Conservation (phyloP, 1,284 basidiomycete genomes). For the Ustilago xerochloae region DNA sequence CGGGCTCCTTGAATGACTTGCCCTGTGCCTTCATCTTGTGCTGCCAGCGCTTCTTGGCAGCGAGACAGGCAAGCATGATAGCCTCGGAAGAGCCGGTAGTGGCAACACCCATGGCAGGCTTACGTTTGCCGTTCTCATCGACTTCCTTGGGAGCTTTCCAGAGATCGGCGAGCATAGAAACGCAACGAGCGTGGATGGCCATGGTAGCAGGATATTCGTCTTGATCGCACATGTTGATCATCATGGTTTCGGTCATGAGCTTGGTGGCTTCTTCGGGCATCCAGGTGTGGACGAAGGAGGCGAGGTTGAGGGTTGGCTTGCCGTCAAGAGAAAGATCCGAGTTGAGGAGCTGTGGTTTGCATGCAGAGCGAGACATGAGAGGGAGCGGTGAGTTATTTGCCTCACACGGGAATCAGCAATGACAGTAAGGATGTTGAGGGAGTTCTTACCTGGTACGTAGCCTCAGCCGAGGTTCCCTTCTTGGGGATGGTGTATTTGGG, state of each 20-base stretch:
- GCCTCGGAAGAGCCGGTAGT: constrained; percentile 93
- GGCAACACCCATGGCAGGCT: constrained; percentile 74
- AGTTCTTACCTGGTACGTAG: constrained; percentile 63
- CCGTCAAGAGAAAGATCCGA: constrained; percentile 78
- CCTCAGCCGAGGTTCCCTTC: constrained; percentile 68
- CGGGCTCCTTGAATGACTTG: constrained; percentile 62
- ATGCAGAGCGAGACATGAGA: background rate
- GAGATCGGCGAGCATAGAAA: constrained; percentile 87
- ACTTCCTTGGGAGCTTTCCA: constrained; percentile 78
- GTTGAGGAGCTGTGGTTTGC: constrained; percentile 80
- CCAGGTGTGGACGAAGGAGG: constrained; percentile 73
- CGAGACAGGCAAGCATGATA: constrained; percentile 88
- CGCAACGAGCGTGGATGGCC: constrained; percentile 69
- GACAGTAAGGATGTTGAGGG: background rate
- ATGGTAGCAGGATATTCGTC: constrained; percentile 82
- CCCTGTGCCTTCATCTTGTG: constrained; percentile 84
- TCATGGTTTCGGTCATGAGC: constrained; percentile 73
- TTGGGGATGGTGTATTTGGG: constrained; percentile 70
- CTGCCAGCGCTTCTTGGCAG: constrained; percentile 96
- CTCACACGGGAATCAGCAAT: background rate
- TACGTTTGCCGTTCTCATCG: constrained; percentile 45
- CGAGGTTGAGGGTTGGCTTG: constrained; percentile 81
- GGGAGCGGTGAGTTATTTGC: no score
- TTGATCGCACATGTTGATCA: constrained; percentile 81
- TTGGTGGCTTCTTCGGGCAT: constrained; percentile 71